These are phyloP conservation scores for Sporothrix pallida DNA, from an alignment of 2,329 filamentous ascomycete species.

Conservation along the genomic window DNA sequence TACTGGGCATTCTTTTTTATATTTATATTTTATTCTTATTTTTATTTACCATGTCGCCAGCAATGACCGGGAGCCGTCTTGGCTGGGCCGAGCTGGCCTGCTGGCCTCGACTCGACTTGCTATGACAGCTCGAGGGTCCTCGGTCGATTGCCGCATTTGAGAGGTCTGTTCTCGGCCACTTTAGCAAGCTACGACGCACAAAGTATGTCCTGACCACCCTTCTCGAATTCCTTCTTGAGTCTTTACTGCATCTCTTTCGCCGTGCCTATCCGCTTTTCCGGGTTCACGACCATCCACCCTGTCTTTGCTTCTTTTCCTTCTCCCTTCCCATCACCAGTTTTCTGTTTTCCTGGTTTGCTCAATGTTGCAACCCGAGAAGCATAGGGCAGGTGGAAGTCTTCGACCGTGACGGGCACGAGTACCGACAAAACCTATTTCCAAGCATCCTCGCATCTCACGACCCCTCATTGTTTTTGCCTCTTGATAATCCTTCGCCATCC, in stretches of 20 bases:
- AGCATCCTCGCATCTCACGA: background rate
- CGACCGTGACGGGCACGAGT: no score
- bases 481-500: background rate
- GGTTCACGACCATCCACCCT: background rate
- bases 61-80: constrained; percentile 9
- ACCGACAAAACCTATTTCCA: background rate
- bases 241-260: background rate
- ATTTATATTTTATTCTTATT: background rate
- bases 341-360: constrained; percentile 18
- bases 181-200: no score
- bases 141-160: constrained; percentile 18
- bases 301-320: background rate
- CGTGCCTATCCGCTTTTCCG: constrained; percentile 9
- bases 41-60: background rate
- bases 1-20: background rate
- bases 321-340: background rate
- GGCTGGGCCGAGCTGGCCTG: background rate
- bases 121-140: background rate
- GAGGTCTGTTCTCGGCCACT: constrained; percentile 14
- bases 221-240: background rate
- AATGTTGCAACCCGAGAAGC: constrained; percentile 21
- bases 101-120: background rate
- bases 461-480: background rate
- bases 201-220: background rate
- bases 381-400: background rate